Percentiles rank a stretch among this genome's conserved stretches.
Evolutionary conservation across 2,329 filamentous ascomycete genomes (phyloP).

Genomic region (Scolecobasidium constrictum): DNA sequence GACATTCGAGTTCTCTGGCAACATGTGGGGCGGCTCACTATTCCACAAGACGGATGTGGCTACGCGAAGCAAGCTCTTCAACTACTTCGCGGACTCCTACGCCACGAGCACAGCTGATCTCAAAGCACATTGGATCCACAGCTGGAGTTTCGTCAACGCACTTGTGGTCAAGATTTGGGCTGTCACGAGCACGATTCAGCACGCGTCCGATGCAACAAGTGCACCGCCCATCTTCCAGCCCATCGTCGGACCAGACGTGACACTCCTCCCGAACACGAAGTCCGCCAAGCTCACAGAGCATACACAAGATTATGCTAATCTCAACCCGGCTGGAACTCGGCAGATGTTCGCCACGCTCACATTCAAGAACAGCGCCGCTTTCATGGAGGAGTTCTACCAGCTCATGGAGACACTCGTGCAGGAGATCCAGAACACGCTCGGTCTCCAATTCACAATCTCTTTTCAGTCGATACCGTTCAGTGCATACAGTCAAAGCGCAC

Average conservation of each 20-base stretch:
- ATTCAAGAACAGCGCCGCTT: conserved; percentile 4
- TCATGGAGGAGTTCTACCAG: conserved; percentile 8
- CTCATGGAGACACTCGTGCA: background rate
- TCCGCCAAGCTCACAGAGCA: background rate
- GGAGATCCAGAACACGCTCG: background rate
- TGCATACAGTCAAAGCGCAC: background rate
- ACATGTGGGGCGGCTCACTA: conserved; percentile 4
- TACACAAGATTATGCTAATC: background rate
- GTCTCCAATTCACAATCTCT: background rate
- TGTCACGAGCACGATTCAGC: conserved; percentile 13
- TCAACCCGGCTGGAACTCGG: conserved; percentile 3
- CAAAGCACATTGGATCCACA: conserved; percentile 7
- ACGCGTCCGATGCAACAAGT: conserved; percentile 11
- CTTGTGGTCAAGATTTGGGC: background rate
- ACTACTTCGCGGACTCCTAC: conserved; percentile 4
- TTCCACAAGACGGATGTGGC: conserved; percentile 3
- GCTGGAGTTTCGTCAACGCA: conserved; percentile 3
- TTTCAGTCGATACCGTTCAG: background rate
- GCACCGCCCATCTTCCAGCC: conserved; percentile 8
- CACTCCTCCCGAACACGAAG: background rate
- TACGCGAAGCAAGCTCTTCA: background rate
- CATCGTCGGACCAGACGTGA: background rate
- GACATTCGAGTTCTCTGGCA: conserved; percentile 5
- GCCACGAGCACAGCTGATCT: conserved; percentile 7
- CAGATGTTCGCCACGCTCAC: conserved; percentile 3